A percentile compares a stretch with the other conserved stretches of the same genome.
Conservation (phyloP, 75 land plant species). For the Picea glauca region DNA sequence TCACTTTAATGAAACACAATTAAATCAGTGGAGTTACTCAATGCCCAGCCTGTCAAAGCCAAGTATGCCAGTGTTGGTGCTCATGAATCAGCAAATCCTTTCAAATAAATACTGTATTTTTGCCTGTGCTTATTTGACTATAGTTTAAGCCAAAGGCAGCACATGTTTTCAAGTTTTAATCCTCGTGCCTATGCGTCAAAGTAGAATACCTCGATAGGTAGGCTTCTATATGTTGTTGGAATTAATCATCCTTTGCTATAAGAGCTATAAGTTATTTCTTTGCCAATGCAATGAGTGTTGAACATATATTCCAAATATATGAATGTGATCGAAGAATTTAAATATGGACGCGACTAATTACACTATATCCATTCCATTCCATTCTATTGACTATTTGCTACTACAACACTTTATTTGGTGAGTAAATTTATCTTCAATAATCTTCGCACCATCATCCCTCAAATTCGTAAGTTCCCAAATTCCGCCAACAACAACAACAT, state of each 20-base stretch:
- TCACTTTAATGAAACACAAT: too few species aligned
- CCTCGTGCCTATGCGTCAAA: background rate
- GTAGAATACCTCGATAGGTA: background rate
- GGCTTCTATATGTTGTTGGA: background rate
- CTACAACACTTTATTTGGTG: background rate
- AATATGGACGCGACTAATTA: background rate
- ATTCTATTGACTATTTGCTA: background rate
- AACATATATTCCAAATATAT: background rate
- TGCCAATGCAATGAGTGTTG: background rate
- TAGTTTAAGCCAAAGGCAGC: background rate
- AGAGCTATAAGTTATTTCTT: background rate
- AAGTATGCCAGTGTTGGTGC: too few species aligned
- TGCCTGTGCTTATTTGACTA: background rate
- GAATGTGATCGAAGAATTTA: background rate
- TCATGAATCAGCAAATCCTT: too few species aligned
- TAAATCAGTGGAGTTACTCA: too few species aligned
- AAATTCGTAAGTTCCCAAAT: background rate
- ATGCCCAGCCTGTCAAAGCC: too few species aligned
- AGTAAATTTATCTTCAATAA: background rate
- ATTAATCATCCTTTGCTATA: background rate
- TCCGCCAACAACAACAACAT: background rate
- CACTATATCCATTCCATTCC: background rate
- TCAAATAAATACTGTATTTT: too few species aligned
- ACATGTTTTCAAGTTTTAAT: background rate
- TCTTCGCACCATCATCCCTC: background rate